These are phyloP conservation scores for Neurospora sp. DNA, from an alignment of 495 filamentous ascomycete genomes.

Conservation along the genomic window DNA sequence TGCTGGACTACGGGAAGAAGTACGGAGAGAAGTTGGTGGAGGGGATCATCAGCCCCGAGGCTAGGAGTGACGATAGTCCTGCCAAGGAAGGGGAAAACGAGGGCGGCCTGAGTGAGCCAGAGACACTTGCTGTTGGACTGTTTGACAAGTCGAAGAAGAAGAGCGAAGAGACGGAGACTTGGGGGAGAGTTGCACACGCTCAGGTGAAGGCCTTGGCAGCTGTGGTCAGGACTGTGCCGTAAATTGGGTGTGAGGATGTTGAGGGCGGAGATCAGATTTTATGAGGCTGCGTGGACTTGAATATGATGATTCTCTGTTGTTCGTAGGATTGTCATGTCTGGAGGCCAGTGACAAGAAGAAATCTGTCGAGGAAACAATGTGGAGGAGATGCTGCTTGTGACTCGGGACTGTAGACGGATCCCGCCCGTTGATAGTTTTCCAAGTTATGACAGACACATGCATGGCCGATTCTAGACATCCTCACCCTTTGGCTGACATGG, in stretches of 20 bases:
- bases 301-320: background rate
- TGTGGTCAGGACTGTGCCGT: conserved; percentile 20
- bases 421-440: background rate
- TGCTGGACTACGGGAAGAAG: conserved; percentile 23
- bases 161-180: conserved; percentile 17
- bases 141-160: conserved; percentile 24
- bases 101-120: conserved; percentile 17
- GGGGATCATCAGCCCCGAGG: conserved; percentile 16
- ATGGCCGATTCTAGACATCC: background rate
- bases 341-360: background rate
- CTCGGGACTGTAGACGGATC: background rate
- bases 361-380: background rate
- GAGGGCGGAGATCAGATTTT: background rate
- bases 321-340: background rate
- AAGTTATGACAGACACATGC: background rate
- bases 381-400: background rate
- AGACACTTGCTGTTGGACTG: conserved; percentile 18
- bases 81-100: conserved; percentile 3
- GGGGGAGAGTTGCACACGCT: conserved; percentile 24
- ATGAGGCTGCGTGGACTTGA: background rate
- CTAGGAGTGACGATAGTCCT: background rate
- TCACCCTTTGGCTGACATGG: background rate
- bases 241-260: background rate
- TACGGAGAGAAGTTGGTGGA: conserved; percentile 28
- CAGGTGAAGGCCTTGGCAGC: conserved; percentile 25